Conservation (phyloP, 2,329 filamentous ascomycete species). For the Colletotrichum magnum region DNA sequence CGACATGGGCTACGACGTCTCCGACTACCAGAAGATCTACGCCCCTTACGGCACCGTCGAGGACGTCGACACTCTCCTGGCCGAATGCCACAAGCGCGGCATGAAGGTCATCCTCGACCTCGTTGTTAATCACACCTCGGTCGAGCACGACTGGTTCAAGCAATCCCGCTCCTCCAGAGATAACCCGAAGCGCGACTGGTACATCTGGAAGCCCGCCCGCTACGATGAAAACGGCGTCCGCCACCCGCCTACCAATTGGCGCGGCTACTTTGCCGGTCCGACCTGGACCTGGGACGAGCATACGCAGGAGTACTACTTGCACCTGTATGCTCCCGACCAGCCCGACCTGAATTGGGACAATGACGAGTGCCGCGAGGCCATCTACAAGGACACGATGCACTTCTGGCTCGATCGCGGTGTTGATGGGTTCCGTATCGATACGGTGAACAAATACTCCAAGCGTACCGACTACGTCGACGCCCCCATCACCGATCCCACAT, state of each 20-base stretch:
- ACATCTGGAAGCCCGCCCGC: constrained; percentile 74
- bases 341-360: constrained; percentile 87
- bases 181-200: constrained; percentile 72
- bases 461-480: constrained; percentile 69
- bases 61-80: constrained; percentile 76
- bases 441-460: constrained; percentile 78
- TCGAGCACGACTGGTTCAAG: constrained; percentile 71
- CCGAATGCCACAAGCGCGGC: constrained; percentile 68
- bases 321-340: constrained; percentile 77
- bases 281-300: constrained; percentile 68
- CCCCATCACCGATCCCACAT: constrained; percentile 56
- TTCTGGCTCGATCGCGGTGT: constrained; percentile 82
- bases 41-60: constrained; percentile 75
- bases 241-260: constrained; percentile 72
- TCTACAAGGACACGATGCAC: constrained; percentile 75
- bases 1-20: constrained; percentile 83
- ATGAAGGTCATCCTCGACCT: constrained; percentile 81
- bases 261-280: constrained; percentile 60
- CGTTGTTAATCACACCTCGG: constrained; percentile 78
- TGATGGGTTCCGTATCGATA: constrained; percentile 77
- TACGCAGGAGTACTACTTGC: constrained; percentile 68
- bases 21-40: constrained; percentile 77
- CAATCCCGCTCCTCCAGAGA: constrained; percentile 65
- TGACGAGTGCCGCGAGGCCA: constrained; percentile 73
- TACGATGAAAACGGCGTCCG: constrained; percentile 67